A percentile compares a stretch with the other conserved stretches of the same genome.
These are phyloP conservation scores for Pterulicium gracile DNA, from an alignment of 1,284 basidiomycete species.

Conservation along the genomic window DNA sequence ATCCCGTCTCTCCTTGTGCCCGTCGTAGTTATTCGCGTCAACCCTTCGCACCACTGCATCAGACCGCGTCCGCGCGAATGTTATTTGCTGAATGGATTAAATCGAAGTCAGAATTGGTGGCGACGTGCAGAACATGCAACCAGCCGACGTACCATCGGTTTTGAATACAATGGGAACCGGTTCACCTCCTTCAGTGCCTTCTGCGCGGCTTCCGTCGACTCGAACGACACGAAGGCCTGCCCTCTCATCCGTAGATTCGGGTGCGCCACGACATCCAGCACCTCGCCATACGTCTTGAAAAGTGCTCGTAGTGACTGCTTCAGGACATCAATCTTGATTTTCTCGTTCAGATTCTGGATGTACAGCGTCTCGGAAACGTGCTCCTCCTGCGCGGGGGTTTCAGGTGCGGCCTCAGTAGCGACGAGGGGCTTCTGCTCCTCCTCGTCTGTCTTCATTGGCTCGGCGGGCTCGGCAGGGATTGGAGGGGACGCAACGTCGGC, in stretches of 20 bases:
- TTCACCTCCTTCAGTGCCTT: conserved; percentile 89
- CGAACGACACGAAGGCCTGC: conserved; percentile 95
- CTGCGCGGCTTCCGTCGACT: conserved; percentile 67
- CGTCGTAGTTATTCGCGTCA: conserved; percentile 56
- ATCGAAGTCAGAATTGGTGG: conserved; percentile 3
- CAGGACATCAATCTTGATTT: conserved; percentile 84
- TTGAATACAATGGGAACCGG: conserved; percentile 92
- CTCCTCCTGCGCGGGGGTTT: conserved; percentile 30
- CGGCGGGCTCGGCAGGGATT: conserved; percentile 6
- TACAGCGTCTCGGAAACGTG: conserved; percentile 80
- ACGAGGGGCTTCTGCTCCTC: conserved; percentile 18
- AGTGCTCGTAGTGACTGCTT: conserved; percentile 82
- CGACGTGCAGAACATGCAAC: neutral
- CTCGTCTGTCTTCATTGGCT: conserved; percentile 26
- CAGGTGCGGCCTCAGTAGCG: conserved; percentile 17
- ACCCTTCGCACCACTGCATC: conserved; percentile 80
- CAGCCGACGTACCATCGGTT: conserved; percentile 70
- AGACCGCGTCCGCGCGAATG: conserved; percentile 81
- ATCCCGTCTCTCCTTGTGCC: conserved; percentile 64
- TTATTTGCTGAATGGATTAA: conserved; percentile 63
- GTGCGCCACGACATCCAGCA: conserved; percentile 90
- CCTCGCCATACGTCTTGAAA: conserved; percentile 89
- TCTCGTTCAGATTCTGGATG: conserved; percentile 96
- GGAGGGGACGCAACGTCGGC: neutral
- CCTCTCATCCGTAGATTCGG: conserved; percentile 93